These are phyloP conservation scores for Juglanconis oblonga DNA, from an alignment of 2,329 filamentous ascomycete species.

Conservation along the genomic window DNA sequence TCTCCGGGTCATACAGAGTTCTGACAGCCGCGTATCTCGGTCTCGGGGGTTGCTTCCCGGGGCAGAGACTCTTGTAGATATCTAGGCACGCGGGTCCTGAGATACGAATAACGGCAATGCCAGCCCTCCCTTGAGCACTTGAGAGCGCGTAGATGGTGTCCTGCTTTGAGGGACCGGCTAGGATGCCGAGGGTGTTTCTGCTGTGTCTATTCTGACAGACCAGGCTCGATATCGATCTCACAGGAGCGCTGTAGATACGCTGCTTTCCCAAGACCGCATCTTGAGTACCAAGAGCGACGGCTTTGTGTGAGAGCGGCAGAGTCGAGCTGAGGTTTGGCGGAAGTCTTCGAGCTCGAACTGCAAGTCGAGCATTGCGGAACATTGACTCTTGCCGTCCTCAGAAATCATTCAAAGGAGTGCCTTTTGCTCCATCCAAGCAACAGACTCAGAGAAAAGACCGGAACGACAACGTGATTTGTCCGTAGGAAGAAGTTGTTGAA, in stretches of 20 bases:
- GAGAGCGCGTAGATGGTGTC: slow-evolving; percentile 91
- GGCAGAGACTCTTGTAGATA: slow-evolving; percentile 54
- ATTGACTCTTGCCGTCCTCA: slow-evolving; percentile 11
- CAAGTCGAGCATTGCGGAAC: slow-evolving; percentile 16
- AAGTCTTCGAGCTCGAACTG: slow-evolving; percentile 8
- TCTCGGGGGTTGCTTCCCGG: slow-evolving; percentile 39
- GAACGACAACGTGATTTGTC: too few species aligned
- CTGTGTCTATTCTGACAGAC: background rate
- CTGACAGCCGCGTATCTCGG: slow-evolving; percentile 67
- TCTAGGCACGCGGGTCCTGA: slow-evolving; percentile 74
- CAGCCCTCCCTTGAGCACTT: slow-evolving; percentile 78
- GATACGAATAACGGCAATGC: slow-evolving; percentile 85
- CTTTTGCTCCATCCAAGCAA: background rate
- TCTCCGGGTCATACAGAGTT: slow-evolving; percentile 60
- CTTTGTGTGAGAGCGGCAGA: background rate
- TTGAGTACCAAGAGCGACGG: background rate
- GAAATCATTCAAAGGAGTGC: background rate
- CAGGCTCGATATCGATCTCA: background rate
- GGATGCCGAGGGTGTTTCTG: background rate
- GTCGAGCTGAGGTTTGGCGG: background rate
- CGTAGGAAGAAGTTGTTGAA: background rate
- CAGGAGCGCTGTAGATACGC: background rate
- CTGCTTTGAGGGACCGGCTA: slow-evolving; percentile 23
- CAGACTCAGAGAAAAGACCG: too few species aligned
- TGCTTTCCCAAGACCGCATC: background rate